Conservation (phyloP, 176 grass and related monocot genomes). For the Oryza officinalis region DNA sequence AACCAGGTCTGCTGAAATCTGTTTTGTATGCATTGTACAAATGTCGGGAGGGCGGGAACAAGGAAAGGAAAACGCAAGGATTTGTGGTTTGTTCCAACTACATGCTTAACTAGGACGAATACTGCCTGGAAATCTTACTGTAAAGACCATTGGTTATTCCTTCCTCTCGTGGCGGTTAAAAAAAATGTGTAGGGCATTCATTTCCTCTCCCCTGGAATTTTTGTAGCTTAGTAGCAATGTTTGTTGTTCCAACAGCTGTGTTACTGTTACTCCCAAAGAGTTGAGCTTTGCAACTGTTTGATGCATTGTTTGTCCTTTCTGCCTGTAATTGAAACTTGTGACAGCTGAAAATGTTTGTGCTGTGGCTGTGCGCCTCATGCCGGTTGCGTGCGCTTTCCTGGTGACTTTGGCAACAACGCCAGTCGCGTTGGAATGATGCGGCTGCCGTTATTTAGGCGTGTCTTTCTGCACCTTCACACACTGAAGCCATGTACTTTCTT, state of each 20-base stretch:
- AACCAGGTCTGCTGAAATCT: not conserved
- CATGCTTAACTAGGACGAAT: not conserved
- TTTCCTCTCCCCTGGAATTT: conserved; percentile 17
- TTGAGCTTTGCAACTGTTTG: not conserved
- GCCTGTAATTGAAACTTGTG: not conserved
- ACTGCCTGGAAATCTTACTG: not conserved
- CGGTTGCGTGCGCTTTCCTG: conserved; percentile 8
- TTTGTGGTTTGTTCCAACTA: not conserved
- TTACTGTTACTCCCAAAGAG: not conserved
- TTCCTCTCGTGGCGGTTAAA: not conserved
- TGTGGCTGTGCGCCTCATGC: conserved; percentile 4
- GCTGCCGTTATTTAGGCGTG: not conserved
- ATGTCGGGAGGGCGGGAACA: not conserved
- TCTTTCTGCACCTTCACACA: not conserved
- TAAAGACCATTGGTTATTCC: not conserved
- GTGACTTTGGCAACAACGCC: not conserved
- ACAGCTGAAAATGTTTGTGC: not conserved
- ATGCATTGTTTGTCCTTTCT: not conserved
- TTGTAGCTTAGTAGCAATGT: conserved; percentile 33
- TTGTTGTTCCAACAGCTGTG: conserved; percentile 10
- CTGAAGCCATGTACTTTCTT: too few relatives aligned
- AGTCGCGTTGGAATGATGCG: conserved; percentile 15
- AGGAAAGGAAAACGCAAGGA: not conserved
- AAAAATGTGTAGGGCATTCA: not conserved
- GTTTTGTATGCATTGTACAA: conserved; percentile 2